Conservation (phyloP, 768 basidiomycete species). For the Lentinus brumalis region DNA sequence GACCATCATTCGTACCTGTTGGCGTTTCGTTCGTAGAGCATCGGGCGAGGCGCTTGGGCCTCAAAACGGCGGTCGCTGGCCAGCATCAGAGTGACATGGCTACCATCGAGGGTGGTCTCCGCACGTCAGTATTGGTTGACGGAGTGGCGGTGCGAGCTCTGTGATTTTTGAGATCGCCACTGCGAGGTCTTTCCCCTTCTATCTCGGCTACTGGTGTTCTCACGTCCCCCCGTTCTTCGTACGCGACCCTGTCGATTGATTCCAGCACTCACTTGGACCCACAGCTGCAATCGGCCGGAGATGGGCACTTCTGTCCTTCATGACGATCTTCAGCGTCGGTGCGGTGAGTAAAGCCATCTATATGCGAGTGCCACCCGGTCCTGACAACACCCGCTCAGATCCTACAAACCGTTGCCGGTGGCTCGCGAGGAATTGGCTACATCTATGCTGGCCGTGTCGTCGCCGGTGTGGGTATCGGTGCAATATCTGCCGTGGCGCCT, state of each 20-base stretch:
- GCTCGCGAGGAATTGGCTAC: slow-evolving; percentile 57
- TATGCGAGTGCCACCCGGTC: background rate
- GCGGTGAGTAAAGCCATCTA: slow-evolving; percentile 48
- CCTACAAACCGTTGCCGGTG: slow-evolving; percentile 67
- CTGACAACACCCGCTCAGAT: slow-evolving; percentile 42
- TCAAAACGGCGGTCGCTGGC: too few species aligned
- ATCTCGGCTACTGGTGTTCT: background rate
- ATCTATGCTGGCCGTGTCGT: slow-evolving; percentile 84
- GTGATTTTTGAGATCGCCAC: too few species aligned
- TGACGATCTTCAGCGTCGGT: slow-evolving; percentile 66
- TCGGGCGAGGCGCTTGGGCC: too few species aligned
- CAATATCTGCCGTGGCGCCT: slow-evolving; percentile 81
- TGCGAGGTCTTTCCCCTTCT: background rate
- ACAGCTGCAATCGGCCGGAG: slow-evolving; percentile 67
- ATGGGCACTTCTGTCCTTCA: slow-evolving; percentile 61
- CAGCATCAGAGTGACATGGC: too few species aligned
- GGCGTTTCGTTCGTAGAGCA: too few species aligned
- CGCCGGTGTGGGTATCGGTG: slow-evolving; percentile 80
- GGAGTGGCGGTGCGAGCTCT: too few species aligned
- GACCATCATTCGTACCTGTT: too few species aligned
- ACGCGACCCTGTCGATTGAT: background rate
- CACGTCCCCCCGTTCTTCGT: background rate
- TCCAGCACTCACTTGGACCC: background rate
- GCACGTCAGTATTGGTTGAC: too few species aligned
- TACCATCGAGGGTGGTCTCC: too few species aligned